These are phyloP conservation scores for Malus hybrid DNA, from an alignment of 331 rosid species.

Conservation along the genomic window DNA sequence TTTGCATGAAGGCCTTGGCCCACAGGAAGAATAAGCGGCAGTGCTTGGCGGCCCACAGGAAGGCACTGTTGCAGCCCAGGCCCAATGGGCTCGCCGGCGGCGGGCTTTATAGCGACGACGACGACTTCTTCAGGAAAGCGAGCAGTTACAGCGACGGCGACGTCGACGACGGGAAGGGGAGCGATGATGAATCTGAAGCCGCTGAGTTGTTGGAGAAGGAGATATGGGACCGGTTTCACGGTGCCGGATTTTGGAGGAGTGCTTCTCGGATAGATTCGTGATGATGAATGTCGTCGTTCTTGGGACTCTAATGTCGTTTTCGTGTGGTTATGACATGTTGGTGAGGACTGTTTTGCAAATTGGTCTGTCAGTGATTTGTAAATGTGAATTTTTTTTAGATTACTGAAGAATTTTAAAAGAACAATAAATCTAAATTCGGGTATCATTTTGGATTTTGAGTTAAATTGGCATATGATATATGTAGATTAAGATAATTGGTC, in stretches of 20 bases:
- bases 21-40: conserved; percentile 14
- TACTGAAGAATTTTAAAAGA: not conserved
- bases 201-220: conserved; percentile 32
- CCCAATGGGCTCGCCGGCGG: not conserved
- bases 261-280: conserved; percentile 28
- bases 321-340: too few species aligned
- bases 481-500: fast-evolving
- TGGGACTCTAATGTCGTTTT: not conserved
- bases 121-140: not conserved
- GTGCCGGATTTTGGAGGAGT: conserved; percentile 70
- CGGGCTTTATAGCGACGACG: not conserved
- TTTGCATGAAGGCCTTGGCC: conserved; percentile 44
- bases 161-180: not conserved
- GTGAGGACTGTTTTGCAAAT: not conserved
- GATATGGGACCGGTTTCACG: conserved; percentile 48
- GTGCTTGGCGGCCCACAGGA: not conserved
- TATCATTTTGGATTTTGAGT: not conserved
- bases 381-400: not conserved
- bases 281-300: not conserved
- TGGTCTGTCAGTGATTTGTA: not conserved
- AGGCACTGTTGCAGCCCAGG: not conserved
- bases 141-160: not conserved
- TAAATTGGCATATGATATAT: not conserved
- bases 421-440: not conserved
- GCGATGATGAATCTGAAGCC: not conserved